Evolutionary conservation across 768 basidiomycete species (phyloP).

Genomic region (Mycena venus): DNA sequence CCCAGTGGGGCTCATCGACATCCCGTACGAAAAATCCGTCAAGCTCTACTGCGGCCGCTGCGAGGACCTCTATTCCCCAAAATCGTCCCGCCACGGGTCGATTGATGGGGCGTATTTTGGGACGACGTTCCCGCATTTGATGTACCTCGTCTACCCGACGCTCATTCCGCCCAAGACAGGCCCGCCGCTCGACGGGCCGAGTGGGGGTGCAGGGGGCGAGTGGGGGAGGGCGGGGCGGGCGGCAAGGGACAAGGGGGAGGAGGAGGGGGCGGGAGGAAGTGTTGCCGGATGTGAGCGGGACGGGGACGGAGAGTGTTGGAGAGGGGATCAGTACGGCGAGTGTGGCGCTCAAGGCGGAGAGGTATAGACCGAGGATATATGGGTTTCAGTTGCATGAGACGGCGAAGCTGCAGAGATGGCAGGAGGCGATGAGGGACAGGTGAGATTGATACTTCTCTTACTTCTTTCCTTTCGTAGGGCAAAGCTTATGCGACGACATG

Average conservation of each 20-base stretch:
- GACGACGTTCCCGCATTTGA: conserved; percentile 95
- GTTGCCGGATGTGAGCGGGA: conserved; percentile 65
- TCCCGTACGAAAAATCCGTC: conserved; percentile 98
- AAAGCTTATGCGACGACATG: not conserved
- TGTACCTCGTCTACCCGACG: conserved; percentile 97
- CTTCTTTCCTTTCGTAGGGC: conserved; percentile 2
- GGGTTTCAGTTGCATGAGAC: conserved; percentile 97
- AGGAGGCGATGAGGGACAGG: conserved; percentile 92
- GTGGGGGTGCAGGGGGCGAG: too few relatives aligned
- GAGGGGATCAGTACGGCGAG: conserved; percentile 83
- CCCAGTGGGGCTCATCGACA: conserved; percentile 95
- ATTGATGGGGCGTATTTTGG: conserved; percentile 99
- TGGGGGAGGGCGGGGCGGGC: too few relatives aligned
- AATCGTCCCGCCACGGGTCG: conserved; percentile 95
- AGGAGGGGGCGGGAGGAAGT: too few relatives aligned
- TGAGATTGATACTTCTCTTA: conserved; percentile 52
- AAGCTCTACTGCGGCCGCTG: conserved; percentile 99
- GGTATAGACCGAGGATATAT: conserved; percentile 94
- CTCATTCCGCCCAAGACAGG: conserved; percentile 89
- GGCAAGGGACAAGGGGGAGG: too few relatives aligned
- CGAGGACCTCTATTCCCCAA: conserved; percentile 98
- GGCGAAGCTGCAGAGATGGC: conserved; percentile 95
- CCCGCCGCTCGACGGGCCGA: conserved; percentile 39
- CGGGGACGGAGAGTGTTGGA: conserved; percentile 68
- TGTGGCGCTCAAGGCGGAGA: conserved; percentile 90